Evolutionary conservation across 1,284 basidiomycete genomes (phyloP).

Genomic region (Puccinia novopanici): DNA sequence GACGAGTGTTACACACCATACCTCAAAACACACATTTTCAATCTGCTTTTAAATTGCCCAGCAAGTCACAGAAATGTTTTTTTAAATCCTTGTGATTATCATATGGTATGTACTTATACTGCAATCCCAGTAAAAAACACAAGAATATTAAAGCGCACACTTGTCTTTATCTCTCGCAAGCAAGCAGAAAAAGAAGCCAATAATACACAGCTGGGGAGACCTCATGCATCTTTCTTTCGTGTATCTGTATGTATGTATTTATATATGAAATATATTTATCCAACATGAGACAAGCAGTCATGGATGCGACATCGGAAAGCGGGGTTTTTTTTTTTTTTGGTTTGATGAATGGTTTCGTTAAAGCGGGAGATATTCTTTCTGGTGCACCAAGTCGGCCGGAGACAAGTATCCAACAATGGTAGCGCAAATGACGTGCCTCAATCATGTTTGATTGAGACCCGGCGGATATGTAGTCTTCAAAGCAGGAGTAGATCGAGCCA

Average conservation of each 20-base stretch:
- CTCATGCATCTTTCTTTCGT: background rate
- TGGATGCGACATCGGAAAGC: background rate
- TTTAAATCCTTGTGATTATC: background rate
- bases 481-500: background rate
- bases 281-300: background rate
- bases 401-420: background rate
- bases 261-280: background rate
- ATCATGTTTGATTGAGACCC: background rate
- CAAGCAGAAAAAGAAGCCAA: background rate
- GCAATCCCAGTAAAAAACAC: background rate
- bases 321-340: background rate
- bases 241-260: background rate
- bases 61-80: background rate
- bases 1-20: too few relatives aligned
- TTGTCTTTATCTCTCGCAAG: background rate
- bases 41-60: background rate
- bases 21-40: background rate
- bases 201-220: background rate
- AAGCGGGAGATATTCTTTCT: background rate
- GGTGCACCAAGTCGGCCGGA: background rate
- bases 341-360: background rate
- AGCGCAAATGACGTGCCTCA: background rate
- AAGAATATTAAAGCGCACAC: background rate
- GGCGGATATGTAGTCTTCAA: background rate
- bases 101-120: background rate